These are phyloP conservation scores for Murraya koenigii DNA, from an alignment of 345 rosid species.

Conservation along the genomic window DNA sequence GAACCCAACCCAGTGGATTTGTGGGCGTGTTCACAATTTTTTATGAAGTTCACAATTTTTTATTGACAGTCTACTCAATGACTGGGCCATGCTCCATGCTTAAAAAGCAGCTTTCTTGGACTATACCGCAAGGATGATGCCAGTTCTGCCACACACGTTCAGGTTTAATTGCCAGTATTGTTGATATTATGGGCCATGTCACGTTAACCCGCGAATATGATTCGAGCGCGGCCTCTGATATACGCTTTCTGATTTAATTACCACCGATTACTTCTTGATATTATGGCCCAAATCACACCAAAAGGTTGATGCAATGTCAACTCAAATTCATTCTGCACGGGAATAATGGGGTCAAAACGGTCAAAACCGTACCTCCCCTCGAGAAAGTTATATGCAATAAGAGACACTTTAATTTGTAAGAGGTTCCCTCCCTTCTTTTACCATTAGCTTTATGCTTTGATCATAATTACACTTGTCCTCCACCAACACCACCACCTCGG, in stretches of 20 bases:
- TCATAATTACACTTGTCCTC: constrained; percentile 38
- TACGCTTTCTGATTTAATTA: neutral
- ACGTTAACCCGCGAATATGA: too few relatives aligned
- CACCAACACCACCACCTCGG: constrained; percentile 24
- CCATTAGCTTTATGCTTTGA: constrained; percentile 21
- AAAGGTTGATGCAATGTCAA: neutral
- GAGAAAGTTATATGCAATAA: constrained; percentile 23
- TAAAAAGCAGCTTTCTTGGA: neutral
- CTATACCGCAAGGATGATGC: neutral
- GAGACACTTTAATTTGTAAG: constrained; percentile 50
- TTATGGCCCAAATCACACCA: neutral
- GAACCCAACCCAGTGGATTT: neutral
- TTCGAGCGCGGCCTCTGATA: too few relatives aligned
- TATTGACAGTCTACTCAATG: neutral
- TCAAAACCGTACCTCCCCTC: constrained; percentile 15
- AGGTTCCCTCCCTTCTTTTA: constrained; percentile 46
- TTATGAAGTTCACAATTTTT: neutral
- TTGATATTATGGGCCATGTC: too few relatives aligned
- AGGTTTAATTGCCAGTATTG: too few relatives aligned
- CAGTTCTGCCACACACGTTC: too few relatives aligned
- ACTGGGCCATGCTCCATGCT: neutral
- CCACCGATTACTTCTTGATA: too few relatives aligned
- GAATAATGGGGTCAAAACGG: neutral
- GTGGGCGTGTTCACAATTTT: too few relatives aligned
- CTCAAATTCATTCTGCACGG: neutral